phyloP scores from a whole-genome alignment of 805 yeast species.

The Ogataea trehalophila region DNA sequence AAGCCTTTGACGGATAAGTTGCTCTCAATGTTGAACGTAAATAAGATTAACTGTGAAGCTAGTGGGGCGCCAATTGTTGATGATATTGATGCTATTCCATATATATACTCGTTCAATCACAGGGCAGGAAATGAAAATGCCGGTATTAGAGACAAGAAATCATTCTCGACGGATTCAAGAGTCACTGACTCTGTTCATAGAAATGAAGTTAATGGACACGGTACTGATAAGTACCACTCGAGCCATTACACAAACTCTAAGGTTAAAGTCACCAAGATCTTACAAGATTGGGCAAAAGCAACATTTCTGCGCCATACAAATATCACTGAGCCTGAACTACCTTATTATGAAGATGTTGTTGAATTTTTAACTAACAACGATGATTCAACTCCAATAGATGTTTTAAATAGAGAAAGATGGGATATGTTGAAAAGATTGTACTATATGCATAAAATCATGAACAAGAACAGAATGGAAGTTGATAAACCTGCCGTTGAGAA shows the following conservation, averaged over 20 bases:
- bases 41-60: constrained; percentile 14
- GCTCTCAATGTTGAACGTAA: too few species aligned
- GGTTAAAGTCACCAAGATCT: constrained; percentile 48
- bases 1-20: constrained; percentile 14
- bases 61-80: constrained; percentile 19
- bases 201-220: constrained; percentile 73
- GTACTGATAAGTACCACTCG: constrained; percentile 58
- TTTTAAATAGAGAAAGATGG: constrained; percentile 58
- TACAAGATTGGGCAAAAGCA: constrained; percentile 51
- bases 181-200: constrained; percentile 62
- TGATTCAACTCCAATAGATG: constrained; percentile 27
- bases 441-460: constrained; percentile 63
- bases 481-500: not conserved
- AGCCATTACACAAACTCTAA: constrained; percentile 43
- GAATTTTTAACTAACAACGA: constrained; percentile 48
- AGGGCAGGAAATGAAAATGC: constrained; percentile 83
- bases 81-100: constrained; percentile 24
- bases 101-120: constrained; percentile 64
- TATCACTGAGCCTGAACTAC: constrained; percentile 31
- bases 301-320: constrained; percentile 32
- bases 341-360: constrained; percentile 51
- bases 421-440: constrained; percentile 63
- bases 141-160: constrained; percentile 81
- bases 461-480: constrained; percentile 29
- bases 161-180: constrained; percentile 76